These are phyloP conservation scores for Alternaria solani DNA, from an alignment of 2,329 filamentous ascomycete genomes.

Conservation along the genomic window DNA sequence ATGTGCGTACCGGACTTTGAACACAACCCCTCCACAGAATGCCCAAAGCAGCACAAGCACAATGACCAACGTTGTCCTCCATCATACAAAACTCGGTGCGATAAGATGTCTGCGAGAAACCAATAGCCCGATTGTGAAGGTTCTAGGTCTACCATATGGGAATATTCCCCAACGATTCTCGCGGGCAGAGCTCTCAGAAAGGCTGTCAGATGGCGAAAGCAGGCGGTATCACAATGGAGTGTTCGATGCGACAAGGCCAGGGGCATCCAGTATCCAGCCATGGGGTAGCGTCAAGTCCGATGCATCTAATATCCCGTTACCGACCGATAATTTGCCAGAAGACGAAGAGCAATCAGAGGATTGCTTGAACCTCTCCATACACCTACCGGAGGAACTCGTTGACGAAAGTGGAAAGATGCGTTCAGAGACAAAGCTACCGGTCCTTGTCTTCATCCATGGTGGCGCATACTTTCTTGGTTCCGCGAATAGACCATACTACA, in stretches of 20 bases:
- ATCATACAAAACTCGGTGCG: conserved; percentile 17
- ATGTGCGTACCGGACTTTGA: background rate
- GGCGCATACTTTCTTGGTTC: conserved; percentile 60
- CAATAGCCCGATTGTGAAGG: conserved; percentile 9
- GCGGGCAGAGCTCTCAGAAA: conserved; percentile 14
- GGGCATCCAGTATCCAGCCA: conserved; percentile 25
- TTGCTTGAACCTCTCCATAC: conserved; percentile 56
- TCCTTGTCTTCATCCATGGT: conserved; percentile 63
- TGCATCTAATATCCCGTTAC: conserved; percentile 26
- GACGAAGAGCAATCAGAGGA: conserved; percentile 41
- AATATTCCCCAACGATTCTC: conserved; percentile 23
- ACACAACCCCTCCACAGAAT: background rate
- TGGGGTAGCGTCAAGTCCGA: conserved; percentile 26
- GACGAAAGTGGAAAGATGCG: conserved; percentile 39
- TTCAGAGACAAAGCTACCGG: conserved; percentile 51
- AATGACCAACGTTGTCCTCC: conserved; percentile 15
- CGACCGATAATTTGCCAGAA: conserved; percentile 21
- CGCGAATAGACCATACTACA: conserved; percentile 61
- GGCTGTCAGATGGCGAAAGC: background rate
- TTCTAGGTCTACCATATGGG: conserved; percentile 22
- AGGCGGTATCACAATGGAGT: conserved; percentile 4
- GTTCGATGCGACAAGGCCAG: conserved; percentile 24
- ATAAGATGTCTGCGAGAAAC: conserved; percentile 17
- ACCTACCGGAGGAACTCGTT: conserved; percentile 50
- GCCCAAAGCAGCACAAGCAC: background rate